Conservation (phyloP, 2,329 filamentous ascomycete species). For the Aspergillus terreus region DNA sequence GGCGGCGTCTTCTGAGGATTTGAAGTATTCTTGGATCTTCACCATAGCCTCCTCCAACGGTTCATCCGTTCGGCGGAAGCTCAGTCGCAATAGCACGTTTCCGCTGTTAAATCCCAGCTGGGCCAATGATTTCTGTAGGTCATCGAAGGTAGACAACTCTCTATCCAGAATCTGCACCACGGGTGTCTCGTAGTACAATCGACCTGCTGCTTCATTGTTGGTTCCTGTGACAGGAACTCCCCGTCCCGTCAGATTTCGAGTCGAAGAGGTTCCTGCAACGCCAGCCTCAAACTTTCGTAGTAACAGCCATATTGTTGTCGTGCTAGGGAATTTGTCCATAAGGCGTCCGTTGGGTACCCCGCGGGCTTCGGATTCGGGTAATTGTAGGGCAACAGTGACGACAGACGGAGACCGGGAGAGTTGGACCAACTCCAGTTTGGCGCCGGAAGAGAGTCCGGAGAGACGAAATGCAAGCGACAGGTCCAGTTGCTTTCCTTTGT, state of each 20-base stretch:
- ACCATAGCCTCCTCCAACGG: conserved; percentile 82
- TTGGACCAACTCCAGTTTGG: conserved; percentile 87
- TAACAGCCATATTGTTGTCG: conserved; percentile 83
- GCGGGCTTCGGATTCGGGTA: conserved; percentile 67
- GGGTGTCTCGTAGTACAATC: conserved; percentile 84
- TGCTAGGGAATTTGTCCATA: conserved; percentile 81
- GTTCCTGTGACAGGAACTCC: conserved; percentile 60
- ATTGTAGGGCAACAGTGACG: conserved; percentile 83
- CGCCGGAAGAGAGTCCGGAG: conserved; percentile 76
- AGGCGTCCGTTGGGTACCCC: conserved; percentile 64
- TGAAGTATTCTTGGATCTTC: conserved; percentile 75
- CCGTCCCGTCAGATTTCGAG: conserved; percentile 78
- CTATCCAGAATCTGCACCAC: conserved; percentile 79
- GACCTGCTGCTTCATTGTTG: conserved; percentile 59
- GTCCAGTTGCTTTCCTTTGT: conserved; percentile 82
- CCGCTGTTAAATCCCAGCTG: conserved; percentile 86
- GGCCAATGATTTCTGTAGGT: conserved; percentile 83
- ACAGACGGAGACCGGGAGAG: conserved; percentile 80
- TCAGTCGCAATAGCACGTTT: conserved; percentile 72
- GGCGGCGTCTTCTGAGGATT: conserved; percentile 36
- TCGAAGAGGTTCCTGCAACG: conserved; percentile 56
- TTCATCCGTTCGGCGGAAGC: conserved; percentile 70
- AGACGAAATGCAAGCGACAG: conserved; percentile 80
- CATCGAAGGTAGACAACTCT: conserved; percentile 70
- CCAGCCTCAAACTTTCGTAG: conserved; percentile 85